A percentile compares a stretch with the other conserved stretches of the same genome.
Evolutionary conservation across 2,329 filamentous ascomycete species (phyloP).

Genomic region (Fusarium tuaranense): DNA sequence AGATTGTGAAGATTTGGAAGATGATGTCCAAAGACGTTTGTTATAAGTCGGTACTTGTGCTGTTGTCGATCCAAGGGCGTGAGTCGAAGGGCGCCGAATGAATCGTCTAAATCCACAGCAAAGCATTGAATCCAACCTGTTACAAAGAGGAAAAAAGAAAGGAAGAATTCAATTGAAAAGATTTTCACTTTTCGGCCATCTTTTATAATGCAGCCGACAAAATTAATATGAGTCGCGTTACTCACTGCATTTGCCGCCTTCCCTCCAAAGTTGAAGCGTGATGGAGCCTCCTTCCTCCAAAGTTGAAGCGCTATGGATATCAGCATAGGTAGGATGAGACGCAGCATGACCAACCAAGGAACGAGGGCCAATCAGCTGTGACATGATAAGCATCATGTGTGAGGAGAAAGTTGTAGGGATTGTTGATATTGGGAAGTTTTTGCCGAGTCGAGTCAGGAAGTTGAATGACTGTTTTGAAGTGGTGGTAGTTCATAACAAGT

Average conservation of each 20-base stretch:
- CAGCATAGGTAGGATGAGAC: background rate
- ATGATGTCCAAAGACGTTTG: background rate
- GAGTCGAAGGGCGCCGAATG: background rate
- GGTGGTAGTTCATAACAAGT: background rate
- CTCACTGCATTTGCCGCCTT: background rate
- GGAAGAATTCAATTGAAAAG: background rate
- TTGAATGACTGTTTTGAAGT: background rate
- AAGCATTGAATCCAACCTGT: background rate
- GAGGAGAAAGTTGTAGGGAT: background rate
- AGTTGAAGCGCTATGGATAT: conserved; percentile 5
- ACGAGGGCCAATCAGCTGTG: background rate
- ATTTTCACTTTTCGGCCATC: background rate
- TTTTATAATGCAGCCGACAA: background rate
- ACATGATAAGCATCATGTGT: background rate
- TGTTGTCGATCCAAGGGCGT: background rate
- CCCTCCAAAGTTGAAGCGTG: conserved; percentile 11
- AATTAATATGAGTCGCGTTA: background rate
- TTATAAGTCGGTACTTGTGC: background rate
- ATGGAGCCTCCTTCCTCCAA: conserved; percentile 8
- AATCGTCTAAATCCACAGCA: background rate
- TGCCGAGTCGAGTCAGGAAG: background rate
- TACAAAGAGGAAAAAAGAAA: too few species aligned
- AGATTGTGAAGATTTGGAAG: background rate
- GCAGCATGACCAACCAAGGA: background rate
- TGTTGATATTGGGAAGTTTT: background rate